Evolutionary conservation across 345 rosid species (phyloP).

Genomic region (Geranium brycei): DNA sequence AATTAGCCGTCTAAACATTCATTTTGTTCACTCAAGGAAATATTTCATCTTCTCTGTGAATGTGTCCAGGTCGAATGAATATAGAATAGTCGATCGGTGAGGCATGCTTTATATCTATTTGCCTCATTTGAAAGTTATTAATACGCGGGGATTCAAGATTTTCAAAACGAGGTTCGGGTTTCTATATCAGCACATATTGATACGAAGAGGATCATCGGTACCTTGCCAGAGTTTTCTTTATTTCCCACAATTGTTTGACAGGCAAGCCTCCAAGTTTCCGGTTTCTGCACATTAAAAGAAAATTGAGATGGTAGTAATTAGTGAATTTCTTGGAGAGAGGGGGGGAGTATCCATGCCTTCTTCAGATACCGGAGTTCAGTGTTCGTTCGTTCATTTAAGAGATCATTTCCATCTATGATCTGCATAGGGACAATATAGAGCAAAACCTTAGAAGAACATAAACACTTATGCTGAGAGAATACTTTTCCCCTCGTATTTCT

Average conservation of each 20-base stretch:
- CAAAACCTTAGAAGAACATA: not conserved
- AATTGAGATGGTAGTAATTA: not conserved
- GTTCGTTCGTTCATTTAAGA: slow-evolving; percentile 66
- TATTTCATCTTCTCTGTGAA: not conserved
- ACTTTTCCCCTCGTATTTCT: not conserved
- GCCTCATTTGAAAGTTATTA: too few species aligned
- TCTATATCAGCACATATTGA: too few species aligned
- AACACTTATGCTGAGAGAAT: not conserved
- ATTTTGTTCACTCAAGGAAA: not conserved
- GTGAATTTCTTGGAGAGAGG: not conserved
- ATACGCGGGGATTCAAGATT: too few species aligned
- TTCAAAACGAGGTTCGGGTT: too few species aligned
- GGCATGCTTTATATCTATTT: not conserved
- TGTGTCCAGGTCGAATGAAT: not conserved
- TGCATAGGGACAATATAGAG: slow-evolving; percentile 7
- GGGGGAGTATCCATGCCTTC: slow-evolving; percentile 29
- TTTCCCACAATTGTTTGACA: slow-evolving; percentile 90
- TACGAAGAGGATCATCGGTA: slow-evolving; percentile 8
- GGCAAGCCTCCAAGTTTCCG: slow-evolving; percentile 83
- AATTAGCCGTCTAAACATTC: not conserved
- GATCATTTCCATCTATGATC: slow-evolving; percentile 66
- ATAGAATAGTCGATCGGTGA: not conserved
- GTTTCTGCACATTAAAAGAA: slow-evolving; percentile 35
- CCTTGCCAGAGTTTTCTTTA: slow-evolving; percentile 79
- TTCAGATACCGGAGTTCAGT: slow-evolving; percentile 51